Evolutionary conservation across 768 basidiomycete species (phyloP).

Genomic region (Gymnopilus dilepis): DNA sequence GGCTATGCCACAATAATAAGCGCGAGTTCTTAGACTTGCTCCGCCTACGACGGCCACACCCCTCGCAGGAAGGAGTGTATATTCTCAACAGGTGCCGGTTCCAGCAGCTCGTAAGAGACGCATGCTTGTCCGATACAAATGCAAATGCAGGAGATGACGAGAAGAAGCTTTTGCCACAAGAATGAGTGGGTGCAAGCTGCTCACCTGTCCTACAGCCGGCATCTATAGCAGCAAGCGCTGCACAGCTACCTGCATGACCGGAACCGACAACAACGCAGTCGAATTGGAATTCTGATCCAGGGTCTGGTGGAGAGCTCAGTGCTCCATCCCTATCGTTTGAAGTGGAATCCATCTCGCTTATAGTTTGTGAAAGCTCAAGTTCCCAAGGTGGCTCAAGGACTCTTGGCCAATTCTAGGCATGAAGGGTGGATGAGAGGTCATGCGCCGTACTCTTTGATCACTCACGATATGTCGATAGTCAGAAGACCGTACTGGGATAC

Average conservation of each 20-base stretch:
- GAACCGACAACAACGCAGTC: constrained; percentile 71
- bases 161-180: neutral
- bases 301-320: neutral
- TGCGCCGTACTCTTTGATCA: neutral
- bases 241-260: constrained; percentile 71
- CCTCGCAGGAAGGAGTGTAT: neutral
- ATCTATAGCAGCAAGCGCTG: constrained; percentile 64
- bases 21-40: neutral
- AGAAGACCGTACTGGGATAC: neutral
- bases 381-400: neutral
- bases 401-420: neutral
- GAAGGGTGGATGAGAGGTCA: neutral
- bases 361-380: neutral
- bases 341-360: neutral
- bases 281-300: constrained; percentile 26
- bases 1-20: neutral
- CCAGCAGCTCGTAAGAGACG: neutral
- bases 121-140: neutral
- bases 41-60: neutral
- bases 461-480: neutral
- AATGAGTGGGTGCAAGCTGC: constrained; percentile 12
- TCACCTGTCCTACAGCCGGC: constrained; percentile 58
- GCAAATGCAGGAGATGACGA: neutral
- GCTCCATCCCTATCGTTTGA: constrained; percentile 1
- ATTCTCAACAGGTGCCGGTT: neutral